Base-by-base conservation (phyloP, 106 monocot genomes). In the Agapanthus africanus region DNA sequence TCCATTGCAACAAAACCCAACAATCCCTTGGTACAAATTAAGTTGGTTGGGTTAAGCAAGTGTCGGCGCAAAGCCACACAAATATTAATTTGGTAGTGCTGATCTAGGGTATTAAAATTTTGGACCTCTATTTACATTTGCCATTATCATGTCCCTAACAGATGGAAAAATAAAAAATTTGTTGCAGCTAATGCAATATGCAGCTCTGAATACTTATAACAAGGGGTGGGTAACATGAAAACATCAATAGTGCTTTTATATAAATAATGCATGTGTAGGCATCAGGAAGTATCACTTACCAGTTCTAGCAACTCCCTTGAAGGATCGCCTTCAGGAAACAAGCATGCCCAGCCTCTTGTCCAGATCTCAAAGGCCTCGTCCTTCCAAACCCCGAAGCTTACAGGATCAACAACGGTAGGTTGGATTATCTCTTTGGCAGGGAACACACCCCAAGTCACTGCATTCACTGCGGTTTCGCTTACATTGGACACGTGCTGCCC, bases 381-480 rank as follows among this genome's bases (percentile, higher is more conserved):
- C 74, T 94, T 94, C 94, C 94, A 94, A n/a, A 94, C 79, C 68
- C 82, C 67, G 71, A 94, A 94, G 63, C 94, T 94, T 23, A 78
- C 78, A 52, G 84, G 78, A 69, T 94, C 93, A 32, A 94, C 93
- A 47, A 94, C 89, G 14, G 90, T 94, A 1, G 90, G 94, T 71
- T 94, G 94, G 67, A 90, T 81, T n/a, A 94, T 94, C 78, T 94
- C 90, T 67, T 85, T 94, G 26, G 68, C 94, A 39, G 94, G 94
- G 68, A 94, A 94, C 67, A 90, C 90, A 39, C 90, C 94, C 94
- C 94, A 94, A n/a, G 94, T 94, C 28, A 94, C 94, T 49, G 94
- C 94, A 68, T 94, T 94, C n/a, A 94, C 94, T 39, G 87, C 80
- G 37, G 51, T 78, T 23, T 74, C 71, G 37, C 72, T 71, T 13